Evolutionary conservation across 2,329 filamentous ascomycete genomes (phyloP), one percentile per base, ranked within the genome.

Genomic region (Periconia macrospinosa): DNA sequence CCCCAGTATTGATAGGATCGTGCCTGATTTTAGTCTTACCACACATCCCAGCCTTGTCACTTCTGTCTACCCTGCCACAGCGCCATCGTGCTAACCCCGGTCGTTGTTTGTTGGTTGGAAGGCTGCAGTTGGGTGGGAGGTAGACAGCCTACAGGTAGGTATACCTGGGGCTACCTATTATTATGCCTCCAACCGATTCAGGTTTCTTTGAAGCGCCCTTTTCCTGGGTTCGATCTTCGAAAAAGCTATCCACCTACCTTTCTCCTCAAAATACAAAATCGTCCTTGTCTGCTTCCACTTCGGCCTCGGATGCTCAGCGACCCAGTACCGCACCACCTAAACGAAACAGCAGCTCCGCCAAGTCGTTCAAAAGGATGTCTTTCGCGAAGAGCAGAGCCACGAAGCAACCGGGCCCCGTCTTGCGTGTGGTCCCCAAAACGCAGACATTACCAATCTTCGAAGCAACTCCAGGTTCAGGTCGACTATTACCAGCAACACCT

Each of bases 361-460:
- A 49, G 20, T 43, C 35, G 30, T 56, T 55, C 43, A 59, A 51
- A 53, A 61, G 59, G 18, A 66, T 65, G 58, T 58, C 62, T 17
- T 62, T 63, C 20, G 54, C 59, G 19, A 66, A 59, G 49, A 53
- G 59, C 23, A 69, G 58, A 52, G 47, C 33, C 44, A 57, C 18
- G 68, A 65, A 35, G 11, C 65, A 60, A 46, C 57, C 62, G 47
- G 65, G 63, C 30, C 73, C 69, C 30, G 66, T 73, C 37, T 56
- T 75, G 47, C 71, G 65, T 42, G 70, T 71, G 40, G 73, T 75
- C 42, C 73, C 73, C 50, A 59, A 62, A 30, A 56, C 63, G 47
- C 45, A 51, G 49, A 58, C 57, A 41, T 76, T 76, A 71, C 73
- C 73, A 33, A 76, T 76, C 56, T 65, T 75, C 42, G 74, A 74